Evolutionary conservation across 139 green algal genomes (phyloP), one percentile per base, ranked within the genome.

Genomic region (Limnomonas spitsbergensis): DNA sequence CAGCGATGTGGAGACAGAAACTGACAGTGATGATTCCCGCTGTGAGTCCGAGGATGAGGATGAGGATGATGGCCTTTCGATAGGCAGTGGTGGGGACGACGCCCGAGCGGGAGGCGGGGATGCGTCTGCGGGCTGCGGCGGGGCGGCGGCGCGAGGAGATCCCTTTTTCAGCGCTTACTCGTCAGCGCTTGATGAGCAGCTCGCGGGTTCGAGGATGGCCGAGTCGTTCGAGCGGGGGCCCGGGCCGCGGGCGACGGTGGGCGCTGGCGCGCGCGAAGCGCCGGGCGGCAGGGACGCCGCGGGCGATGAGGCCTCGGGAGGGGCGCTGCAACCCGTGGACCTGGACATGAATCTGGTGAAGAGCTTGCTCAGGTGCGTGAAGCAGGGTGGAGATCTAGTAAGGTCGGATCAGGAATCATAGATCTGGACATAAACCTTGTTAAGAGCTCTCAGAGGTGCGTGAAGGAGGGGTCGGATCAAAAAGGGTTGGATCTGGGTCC

Each of bases 291-390:
- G 47, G 20, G 73, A 61, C 1, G 47, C 14, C 32, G 31, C 31
- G 38, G 47, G 3, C 3, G 47, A 1, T 47, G 32, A 20, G 26
- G 53, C 4, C 7, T 3, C 35, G 9, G 61, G 34, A 0, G 38
- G 36, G 9, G 53, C 0, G 1, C 56, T 82, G 24, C 3, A 53
- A 20, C 83, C 83, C 29, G 70, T 88, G n/a, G 72, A 88, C 42
- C 40, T 88, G 71, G 83, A 88, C 40, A 75, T 85, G 71, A 85
- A 85, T 52, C 76, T 88, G 53, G 83, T 88, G 39, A 69, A 78
- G 1, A 85, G 74, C 79, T 40, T 83, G 71, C 7, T 83, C 47
- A 61, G 20, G 47, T 61, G 20, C 14, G 47, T 61, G 20, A 61
- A 61, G 47, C n/a, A n/a, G n/a, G n/a, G n/a, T n/a, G n/a, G n/a